phyloP scores from a whole-genome alignment of 345 rosid species.

The Mercurialis annua region DNA sequence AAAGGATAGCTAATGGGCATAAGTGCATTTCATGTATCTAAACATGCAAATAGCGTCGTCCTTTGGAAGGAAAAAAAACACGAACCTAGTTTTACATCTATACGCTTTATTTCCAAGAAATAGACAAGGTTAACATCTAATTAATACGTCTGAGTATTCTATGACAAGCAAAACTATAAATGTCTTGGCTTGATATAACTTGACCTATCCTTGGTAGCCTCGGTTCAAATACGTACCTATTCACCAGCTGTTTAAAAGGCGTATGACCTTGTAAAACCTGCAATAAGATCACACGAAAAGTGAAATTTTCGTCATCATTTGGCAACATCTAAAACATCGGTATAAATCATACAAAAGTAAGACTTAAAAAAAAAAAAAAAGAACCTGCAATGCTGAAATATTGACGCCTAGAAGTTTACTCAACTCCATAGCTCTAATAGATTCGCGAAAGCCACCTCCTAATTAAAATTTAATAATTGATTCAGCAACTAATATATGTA shows the following conservation, averaged over 20 bases:
- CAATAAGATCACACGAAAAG: conserved; percentile 12
- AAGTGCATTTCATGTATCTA: not conserved
- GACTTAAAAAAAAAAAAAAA: not conserved
- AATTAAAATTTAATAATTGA: not conserved
- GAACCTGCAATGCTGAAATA: conserved; percentile 67
- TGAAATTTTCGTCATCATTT: not conserved
- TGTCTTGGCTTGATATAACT: too few species aligned
- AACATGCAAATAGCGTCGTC: not conserved
- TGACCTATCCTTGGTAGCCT: too few species aligned
- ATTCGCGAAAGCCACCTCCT: conserved; percentile 91
- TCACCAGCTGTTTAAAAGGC: conserved; percentile 61
- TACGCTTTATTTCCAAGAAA: too few species aligned
- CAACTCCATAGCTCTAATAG: conserved; percentile 70
- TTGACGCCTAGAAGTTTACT: conserved; percentile 53
- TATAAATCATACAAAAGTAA: not conserved
- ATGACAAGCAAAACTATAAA: too few species aligned
- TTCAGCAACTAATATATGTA: not conserved
- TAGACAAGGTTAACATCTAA: too few species aligned
- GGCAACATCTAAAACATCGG: not conserved
- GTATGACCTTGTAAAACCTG: conserved; percentile 90
- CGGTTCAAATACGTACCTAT: conserved; percentile 36
- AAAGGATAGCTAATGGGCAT: not conserved
- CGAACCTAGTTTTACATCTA: not conserved
- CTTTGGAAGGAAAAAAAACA: not conserved
- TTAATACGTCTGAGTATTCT: too few species aligned